Conservation (phyloP, 2,329 filamentous ascomycete species). For the Paecilomyces variotii region DNA sequence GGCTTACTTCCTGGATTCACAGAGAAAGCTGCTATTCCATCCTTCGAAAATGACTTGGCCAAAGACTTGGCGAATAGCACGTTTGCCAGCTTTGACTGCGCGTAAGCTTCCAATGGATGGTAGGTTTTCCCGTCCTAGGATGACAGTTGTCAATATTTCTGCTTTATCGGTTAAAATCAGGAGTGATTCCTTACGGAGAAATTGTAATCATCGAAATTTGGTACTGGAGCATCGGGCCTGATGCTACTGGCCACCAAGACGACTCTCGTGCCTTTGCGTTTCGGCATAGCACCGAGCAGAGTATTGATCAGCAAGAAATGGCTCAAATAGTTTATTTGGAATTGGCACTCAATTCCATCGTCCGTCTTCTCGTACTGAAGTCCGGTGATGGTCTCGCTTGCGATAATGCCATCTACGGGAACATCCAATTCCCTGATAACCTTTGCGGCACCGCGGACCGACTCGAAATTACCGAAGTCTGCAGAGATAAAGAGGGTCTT, state of each 20-base stretch:
- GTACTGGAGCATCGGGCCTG: conserved; percentile 11
- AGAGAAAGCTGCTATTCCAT: conserved; percentile 14
- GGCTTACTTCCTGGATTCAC: conserved; percentile 20
- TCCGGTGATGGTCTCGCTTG: conserved; percentile 13
- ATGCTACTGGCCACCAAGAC: conserved; percentile 16
- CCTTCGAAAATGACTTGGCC: conserved; percentile 5
- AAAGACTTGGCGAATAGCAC: conserved; percentile 16
- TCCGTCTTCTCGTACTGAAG: conserved; percentile 11
- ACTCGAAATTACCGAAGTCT: conserved; percentile 8
- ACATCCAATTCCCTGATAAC: conserved; percentile 9
- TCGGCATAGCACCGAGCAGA: conserved; percentile 9
- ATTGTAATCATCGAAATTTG: conserved; percentile 13
- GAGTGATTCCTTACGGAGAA: conserved; percentile 11
- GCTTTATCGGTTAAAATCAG: neutral
- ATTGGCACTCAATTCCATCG: conserved; percentile 17
- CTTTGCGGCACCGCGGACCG: conserved; percentile 11
- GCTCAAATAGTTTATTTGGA: conserved; percentile 17
- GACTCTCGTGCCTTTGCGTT: conserved; percentile 5
- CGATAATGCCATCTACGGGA: conserved; percentile 15
- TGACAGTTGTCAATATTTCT: neutral
- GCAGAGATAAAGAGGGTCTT: conserved; percentile 15
- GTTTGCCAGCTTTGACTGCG: conserved; percentile 20
- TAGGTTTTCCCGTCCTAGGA: conserved; percentile 17
- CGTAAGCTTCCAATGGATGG: conserved; percentile 17
- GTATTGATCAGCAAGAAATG: conserved; percentile 16